A percentile compares a stretch with the other conserved stretches of the same genome.
These are phyloP conservation scores for Mycena belliarum DNA, from an alignment of 768 basidiomycete species.

Conservation along the genomic window DNA sequence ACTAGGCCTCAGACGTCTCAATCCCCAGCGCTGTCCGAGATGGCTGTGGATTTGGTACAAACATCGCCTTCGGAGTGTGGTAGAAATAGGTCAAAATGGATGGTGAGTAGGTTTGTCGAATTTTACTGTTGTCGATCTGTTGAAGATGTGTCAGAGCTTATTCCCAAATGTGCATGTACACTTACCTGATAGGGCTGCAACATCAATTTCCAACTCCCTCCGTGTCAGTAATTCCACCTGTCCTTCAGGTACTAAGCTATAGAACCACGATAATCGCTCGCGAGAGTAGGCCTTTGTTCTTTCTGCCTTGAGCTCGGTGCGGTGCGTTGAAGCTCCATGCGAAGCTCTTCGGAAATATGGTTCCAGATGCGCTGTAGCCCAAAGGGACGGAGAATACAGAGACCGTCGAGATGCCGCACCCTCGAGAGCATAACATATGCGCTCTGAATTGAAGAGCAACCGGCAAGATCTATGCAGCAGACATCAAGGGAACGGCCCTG, in stretches of 20 bases:
- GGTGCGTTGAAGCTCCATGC: neutral
- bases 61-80: too few species aligned
- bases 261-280: constrained; percentile 12
- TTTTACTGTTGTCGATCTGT: neutral
- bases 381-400: neutral
- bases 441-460: neutral
- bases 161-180: neutral
- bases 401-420: neutral
- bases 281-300: neutral
- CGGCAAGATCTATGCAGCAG: neutral
- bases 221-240: neutral
- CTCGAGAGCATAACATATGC: neutral
- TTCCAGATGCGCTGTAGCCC: neutral
- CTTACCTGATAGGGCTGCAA: too few species aligned
- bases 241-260: neutral
- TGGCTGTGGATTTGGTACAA: too few species aligned
- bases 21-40: too few species aligned
- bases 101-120: neutral
- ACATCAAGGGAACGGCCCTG: neutral
- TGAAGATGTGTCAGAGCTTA: neutral
- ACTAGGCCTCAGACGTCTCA: too few species aligned
- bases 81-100: too few species aligned
- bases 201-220: too few species aligned
- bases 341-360: neutral
- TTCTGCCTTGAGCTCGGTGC: constrained; percentile 17